Evolutionary conservation across 495 filamentous ascomycete species (phyloP), one percentile per base, ranked within the genome.

Genomic region (Aspergillus affinis): DNA sequence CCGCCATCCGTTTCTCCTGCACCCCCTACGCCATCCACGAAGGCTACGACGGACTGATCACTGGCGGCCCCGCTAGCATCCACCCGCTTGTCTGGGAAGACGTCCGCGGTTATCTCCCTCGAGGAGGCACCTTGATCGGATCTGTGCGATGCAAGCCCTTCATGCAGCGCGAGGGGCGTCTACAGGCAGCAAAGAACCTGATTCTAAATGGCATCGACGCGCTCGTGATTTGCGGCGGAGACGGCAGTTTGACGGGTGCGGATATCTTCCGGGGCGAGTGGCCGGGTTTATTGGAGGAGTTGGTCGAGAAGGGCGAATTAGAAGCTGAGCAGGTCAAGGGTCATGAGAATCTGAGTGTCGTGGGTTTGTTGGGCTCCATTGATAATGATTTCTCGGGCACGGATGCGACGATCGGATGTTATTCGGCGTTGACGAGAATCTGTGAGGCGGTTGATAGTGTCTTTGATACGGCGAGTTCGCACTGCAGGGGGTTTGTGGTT

Each of bases 361-460:
- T 96, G 30, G 93, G 93, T n/a, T 77, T 97, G 56, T 93, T 98
- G 20, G 93, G 93, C 19, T 94, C 90, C 20, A 98, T 98, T 59
- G 93, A 98, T 79, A 98, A 98, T 67, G 93, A 98, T 66, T 88
- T 98, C 74, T 92, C 90, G 27, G 88, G 88, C 51, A 98, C 93
- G 19, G 93, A 98, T 71, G 93, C 93, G 48, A 98, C 93, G 17
- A 97, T 98, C 72, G 93, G 93, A 52, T 93, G 90, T 65, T 97
- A 94, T 76, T 94, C 91, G 27, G 93, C 93, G 29, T 80, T 98
- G 47, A 83, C 86, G 6, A 83, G 93, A 54, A 93, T 98, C 63
- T 97, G 93, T 75, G 86, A 96, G 69, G 86, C 90, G 52, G 87
- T 98, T 21, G 93, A 98, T 74, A 90, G 88, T 73, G 96, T 98